These are phyloP conservation scores for Diaporthe sp. DNA, from an alignment of 2,329 filamentous ascomycete species.

Conservation along the genomic window DNA sequence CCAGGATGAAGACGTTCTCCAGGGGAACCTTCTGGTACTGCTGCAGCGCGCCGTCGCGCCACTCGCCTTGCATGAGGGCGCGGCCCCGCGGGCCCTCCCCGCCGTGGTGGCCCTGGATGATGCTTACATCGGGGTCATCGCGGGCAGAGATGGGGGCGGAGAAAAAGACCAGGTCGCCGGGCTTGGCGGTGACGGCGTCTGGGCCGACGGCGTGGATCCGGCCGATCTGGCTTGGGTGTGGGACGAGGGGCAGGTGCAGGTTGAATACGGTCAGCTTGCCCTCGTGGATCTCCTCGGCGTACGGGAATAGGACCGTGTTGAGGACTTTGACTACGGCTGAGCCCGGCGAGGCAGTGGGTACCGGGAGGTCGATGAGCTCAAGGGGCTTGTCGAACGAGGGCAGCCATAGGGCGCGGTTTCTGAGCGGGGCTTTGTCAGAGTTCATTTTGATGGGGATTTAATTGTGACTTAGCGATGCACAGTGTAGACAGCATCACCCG, in stretches of 20 bases:
- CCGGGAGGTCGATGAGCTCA: background rate
- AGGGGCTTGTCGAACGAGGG: slow-evolving; percentile 4
- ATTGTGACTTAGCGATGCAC: background rate
- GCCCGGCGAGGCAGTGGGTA: background rate
- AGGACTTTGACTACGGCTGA: background rate
- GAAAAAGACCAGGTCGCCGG: background rate
- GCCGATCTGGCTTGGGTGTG: background rate
- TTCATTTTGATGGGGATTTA: background rate
- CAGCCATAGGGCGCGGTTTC: background rate
- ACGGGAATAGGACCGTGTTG: background rate
- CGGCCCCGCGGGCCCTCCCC: background rate
- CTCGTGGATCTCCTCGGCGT: background rate
- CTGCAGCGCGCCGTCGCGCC: slow-evolving; percentile 28
- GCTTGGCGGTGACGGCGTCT: background rate
- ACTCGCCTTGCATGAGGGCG: slow-evolving; percentile 20
- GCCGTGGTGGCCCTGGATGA: slow-evolving; percentile 9
- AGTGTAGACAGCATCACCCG: background rate
- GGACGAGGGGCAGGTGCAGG: background rate
- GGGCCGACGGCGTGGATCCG: background rate
- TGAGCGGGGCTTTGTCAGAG: background rate
- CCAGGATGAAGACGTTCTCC: slow-evolving; percentile 45
- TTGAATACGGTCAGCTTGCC: background rate
- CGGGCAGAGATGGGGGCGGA: background rate
- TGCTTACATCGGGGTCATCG: background rate
- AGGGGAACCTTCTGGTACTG: slow-evolving; percentile 39